Percentiles rank a stretch among this genome's conserved stretches.
Conservation (phyloP, 2,329 filamentous ascomycete species). For the Alternaria brassicae region DNA sequence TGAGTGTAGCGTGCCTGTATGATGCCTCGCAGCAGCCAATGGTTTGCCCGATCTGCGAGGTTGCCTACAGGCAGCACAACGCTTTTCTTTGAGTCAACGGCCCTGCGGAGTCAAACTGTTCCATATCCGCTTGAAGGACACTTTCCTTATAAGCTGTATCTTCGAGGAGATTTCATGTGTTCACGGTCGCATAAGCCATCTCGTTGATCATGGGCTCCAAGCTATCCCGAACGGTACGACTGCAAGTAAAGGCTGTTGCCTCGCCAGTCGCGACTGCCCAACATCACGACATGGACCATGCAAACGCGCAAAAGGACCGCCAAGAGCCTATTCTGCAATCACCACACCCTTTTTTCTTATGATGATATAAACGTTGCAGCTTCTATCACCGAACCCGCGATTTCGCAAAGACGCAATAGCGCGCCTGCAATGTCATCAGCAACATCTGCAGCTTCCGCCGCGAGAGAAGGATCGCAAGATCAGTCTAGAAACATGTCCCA, state of each 20-base stretch:
- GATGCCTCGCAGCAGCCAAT: slow-evolving; percentile 24
- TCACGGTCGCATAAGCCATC: neutral
- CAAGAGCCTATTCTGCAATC: slow-evolving; percentile 16
- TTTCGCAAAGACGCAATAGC: slow-evolving; percentile 22
- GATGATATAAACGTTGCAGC: slow-evolving; percentile 19
- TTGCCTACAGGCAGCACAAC: slow-evolving; percentile 40
- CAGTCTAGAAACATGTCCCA: too few relatives aligned
- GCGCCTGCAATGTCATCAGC: slow-evolving; percentile 9
- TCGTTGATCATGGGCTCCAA: slow-evolving; percentile 37
- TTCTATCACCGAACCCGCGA: neutral
- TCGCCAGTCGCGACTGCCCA: slow-evolving; percentile 19
- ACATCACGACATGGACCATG: slow-evolving; percentile 17
- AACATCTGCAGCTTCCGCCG: neutral
- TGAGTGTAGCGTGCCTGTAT: slow-evolving; percentile 7
- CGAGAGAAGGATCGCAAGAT: too few relatives aligned
- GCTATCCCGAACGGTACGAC: slow-evolving; percentile 31
- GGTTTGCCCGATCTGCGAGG: slow-evolving; percentile 21
- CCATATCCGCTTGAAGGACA: neutral
- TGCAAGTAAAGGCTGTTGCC: slow-evolving; percentile 27
- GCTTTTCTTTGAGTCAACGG: slow-evolving; percentile 33
- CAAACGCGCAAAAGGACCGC: slow-evolving; percentile 15
- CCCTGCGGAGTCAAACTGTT: slow-evolving; percentile 29
- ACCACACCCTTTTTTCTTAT: neutral
- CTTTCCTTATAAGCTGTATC: neutral
- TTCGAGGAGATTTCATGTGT: neutral